Evolutionary conservation across 805 yeast species (phyloP).

Genomic region (Metschnikowia amazonensis): DNA sequence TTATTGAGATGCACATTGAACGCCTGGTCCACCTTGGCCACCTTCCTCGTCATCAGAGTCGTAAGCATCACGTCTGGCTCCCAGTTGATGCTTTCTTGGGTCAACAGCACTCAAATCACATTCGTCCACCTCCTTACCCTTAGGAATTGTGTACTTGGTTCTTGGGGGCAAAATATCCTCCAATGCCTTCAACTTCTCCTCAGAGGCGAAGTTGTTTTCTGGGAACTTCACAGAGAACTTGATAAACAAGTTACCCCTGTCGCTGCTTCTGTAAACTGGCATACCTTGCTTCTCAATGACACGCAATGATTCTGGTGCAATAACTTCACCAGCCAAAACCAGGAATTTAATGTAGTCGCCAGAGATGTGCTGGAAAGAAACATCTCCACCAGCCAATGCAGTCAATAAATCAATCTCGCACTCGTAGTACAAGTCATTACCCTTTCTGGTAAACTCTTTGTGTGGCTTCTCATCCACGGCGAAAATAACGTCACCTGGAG

Average conservation of each 20-base stretch:
- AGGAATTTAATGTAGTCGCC: constrained; percentile 86
- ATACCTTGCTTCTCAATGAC: constrained; percentile 92
- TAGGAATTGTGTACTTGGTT: constrained; percentile 57
- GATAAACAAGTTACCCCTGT: constrained; percentile 80
- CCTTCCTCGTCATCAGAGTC: constrained; percentile 46
- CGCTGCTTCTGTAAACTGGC: constrained; percentile 90
- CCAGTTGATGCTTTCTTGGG: constrained; percentile 52
- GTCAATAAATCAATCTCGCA: constrained; percentile 89
- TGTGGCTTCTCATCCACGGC: constrained; percentile 90
- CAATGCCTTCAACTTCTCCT: constrained; percentile 67
- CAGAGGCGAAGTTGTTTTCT: constrained; percentile 61
- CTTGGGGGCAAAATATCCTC: constrained; percentile 81
- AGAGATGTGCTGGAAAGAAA: constrained; percentile 82
- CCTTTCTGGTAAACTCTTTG: constrained; percentile 77
- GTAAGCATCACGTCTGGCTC: constrained; percentile 41
- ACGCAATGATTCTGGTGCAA: constrained; percentile 77
- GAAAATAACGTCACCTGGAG: constrained; percentile 96
- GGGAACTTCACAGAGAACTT: constrained; percentile 93
- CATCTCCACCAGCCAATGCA: constrained; percentile 93
- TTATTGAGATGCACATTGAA: constrained; percentile 26
- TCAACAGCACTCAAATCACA: constrained; percentile 67
- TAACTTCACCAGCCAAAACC: constrained; percentile 88
- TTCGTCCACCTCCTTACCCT: constrained; percentile 75
- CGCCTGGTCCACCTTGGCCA: constrained; percentile 24
- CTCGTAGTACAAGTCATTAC: constrained; percentile 79